phyloP scores from a whole-genome alignment of 2,329 filamentous ascomycete species.

The Sphaceloma murrayae region DNA sequence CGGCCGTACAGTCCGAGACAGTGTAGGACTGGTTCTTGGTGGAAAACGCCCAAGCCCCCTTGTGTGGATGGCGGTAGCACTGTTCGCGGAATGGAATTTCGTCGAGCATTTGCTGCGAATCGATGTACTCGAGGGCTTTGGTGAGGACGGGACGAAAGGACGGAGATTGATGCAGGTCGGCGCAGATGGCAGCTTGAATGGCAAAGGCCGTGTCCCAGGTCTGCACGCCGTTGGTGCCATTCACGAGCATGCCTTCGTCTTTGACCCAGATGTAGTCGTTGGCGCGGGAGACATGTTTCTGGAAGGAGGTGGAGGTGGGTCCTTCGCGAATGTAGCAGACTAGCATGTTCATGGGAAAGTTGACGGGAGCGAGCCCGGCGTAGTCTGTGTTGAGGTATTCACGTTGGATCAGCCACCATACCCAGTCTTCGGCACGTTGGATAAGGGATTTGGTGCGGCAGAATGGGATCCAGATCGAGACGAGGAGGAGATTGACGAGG shows the following conservation, averaged over 20 bases:
- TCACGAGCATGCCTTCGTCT: constrained; percentile 82
- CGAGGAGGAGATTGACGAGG: constrained; percentile 65
- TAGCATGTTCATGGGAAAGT: constrained; percentile 80
- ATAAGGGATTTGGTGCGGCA: constrained; percentile 58
- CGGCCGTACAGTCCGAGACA: constrained; percentile 88
- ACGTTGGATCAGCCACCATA: constrained; percentile 72
- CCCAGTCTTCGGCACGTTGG: constrained; percentile 67
- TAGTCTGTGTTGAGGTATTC: constrained; percentile 92
- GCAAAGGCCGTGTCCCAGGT: constrained; percentile 91
- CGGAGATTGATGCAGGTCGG: constrained; percentile 65
- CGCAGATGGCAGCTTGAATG: constrained; percentile 71
- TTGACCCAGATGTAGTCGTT: constrained; percentile 90
- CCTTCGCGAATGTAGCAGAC: constrained; percentile 79
- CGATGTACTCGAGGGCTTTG: constrained; percentile 75
- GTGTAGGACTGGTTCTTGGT: constrained; percentile 88
- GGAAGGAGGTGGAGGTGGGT: constrained; percentile 59
- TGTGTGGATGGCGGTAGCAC: constrained; percentile 82
- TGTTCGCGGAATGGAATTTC: constrained; percentile 66
- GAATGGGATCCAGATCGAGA: constrained; percentile 71
- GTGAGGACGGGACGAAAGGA: constrained; percentile 75
- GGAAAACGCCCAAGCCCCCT: constrained; percentile 94
- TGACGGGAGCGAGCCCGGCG: constrained; percentile 78
- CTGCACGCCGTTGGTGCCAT: constrained; percentile 97
- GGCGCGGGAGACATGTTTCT: constrained; percentile 68
- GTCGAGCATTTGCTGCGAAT: constrained; percentile 82